A percentile compares a stretch with the other conserved stretches of the same genome.
Conservation (phyloP, 1,284 basidiomycete genomes). For the Sporisorium graminicola region DNA sequence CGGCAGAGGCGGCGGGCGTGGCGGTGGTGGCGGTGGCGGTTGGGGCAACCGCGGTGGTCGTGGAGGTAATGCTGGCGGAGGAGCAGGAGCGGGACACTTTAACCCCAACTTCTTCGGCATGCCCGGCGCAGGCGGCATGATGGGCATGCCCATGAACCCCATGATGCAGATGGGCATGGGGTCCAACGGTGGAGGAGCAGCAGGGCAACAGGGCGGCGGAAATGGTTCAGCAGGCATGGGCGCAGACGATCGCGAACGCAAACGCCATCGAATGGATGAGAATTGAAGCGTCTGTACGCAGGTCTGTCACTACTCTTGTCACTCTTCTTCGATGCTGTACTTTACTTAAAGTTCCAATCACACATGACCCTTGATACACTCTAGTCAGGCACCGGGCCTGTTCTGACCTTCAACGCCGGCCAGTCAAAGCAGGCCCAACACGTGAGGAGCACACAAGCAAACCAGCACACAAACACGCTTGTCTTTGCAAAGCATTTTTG, state of each 20-base stretch:
- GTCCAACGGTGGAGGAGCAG: constrained; percentile 2
- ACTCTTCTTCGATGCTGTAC: constrained; percentile 1
- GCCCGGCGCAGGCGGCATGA: constrained; percentile 29
- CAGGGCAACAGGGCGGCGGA: background rate
- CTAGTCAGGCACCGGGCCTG: too few species aligned
- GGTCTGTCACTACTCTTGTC: background rate
- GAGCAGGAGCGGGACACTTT: constrained; percentile 28
- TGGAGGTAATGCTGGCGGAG: constrained; percentile 15
- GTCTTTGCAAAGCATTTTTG: background rate
- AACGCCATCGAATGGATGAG: constrained; percentile 58
- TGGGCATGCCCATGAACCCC: constrained; percentile 43
- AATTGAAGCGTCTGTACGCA: constrained; percentile 11
- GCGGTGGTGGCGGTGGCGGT: constrained; percentile 15
- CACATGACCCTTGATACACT: too few species aligned
- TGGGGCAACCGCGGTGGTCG: constrained; percentile 25
- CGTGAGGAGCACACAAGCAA: too few species aligned
- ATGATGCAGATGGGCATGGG: constrained; percentile 17
- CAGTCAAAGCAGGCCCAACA: too few species aligned
- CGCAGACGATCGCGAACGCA: constrained; percentile 50
- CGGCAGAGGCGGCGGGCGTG: constrained; percentile 26
- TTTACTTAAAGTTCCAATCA: too few species aligned
- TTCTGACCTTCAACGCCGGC: too few species aligned
- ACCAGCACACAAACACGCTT: too few species aligned
- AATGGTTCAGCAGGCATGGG: background rate
- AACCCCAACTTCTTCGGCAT: constrained; percentile 60